phyloP scores from a whole-genome alignment of 2,329 filamentous ascomycete genomes.

The Dryadomyces quercivorus region DNA sequence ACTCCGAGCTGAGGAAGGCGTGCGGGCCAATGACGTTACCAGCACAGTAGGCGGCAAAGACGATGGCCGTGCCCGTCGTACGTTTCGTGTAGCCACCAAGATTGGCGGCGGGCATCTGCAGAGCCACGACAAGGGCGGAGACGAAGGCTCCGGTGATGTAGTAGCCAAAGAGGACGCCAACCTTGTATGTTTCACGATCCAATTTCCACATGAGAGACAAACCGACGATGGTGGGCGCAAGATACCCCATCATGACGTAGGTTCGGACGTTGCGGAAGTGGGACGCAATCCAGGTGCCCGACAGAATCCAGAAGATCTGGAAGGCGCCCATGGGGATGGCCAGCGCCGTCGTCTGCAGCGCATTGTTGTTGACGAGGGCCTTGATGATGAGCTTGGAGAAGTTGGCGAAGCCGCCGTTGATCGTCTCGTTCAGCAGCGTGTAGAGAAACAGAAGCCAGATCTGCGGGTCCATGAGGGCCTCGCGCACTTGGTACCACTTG shows the following conservation, averaged over 20 bases:
- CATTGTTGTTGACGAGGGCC: neutral
- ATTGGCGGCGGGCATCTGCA: constrained; percentile 5
- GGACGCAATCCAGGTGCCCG: constrained; percentile 1
- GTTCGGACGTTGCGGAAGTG: constrained; percentile 1
- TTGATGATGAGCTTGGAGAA: constrained; percentile 5
- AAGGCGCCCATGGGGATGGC: constrained; percentile 1
- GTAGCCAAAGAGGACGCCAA: constrained; percentile 3
- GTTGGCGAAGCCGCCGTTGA: constrained; percentile 5
- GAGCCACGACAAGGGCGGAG: neutral
- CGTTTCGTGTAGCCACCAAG: constrained; percentile 5
- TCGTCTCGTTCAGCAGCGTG: constrained; percentile 1
- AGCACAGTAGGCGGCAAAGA: constrained; percentile 3
- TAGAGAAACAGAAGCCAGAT: constrained; percentile 44
- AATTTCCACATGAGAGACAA: constrained; percentile 1
- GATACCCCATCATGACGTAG: constrained; percentile 2
- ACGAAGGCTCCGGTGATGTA: constrained; percentile 4
- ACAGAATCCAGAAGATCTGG: constrained; percentile 1
- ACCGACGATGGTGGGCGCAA: constrained; percentile 1
- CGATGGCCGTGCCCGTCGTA: constrained; percentile 1
- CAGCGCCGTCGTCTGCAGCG: neutral
- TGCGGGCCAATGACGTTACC: constrained; percentile 4
- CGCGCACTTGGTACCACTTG: constrained; percentile 30
- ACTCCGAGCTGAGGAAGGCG: neutral
- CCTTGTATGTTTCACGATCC: neutral
- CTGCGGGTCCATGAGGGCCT: constrained; percentile 40